Percentiles rank a stretch among this genome's conserved stretches.
Conservation (phyloP, 176 grass and related monocot genomes). For the Cenchrus americanus region DNA sequence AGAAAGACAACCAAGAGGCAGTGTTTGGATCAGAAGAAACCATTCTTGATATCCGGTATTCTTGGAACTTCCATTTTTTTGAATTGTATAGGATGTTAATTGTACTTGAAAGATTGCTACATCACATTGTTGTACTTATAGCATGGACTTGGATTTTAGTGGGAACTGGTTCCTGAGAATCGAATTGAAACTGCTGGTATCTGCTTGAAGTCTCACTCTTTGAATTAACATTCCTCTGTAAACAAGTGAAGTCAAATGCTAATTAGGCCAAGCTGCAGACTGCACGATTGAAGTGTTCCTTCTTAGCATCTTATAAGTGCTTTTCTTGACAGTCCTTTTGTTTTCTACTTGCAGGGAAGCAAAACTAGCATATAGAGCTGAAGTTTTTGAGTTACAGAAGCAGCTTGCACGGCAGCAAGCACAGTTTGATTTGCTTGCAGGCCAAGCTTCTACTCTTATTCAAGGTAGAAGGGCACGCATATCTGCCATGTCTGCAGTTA, state of each 20-base stretch:
- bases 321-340: conserved; percentile 27
- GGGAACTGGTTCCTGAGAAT: conserved; percentile 10
- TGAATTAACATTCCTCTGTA: conserved; percentile 15
- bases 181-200: conserved; percentile 15
- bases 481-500: conserved; percentile 80
- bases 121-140: conserved; percentile 17
- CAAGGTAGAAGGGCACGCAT: conserved; percentile 86
- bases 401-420: conserved; percentile 80
- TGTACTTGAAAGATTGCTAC: conserved; percentile 23
- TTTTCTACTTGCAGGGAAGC: conserved; percentile 67
- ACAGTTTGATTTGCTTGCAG: conserved; percentile 89
- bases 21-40: conserved; percentile 91
- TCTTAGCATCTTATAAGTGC: conserved; percentile 35
- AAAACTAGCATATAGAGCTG: conserved; percentile 87
- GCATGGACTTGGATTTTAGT: background rate
- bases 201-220: conserved; percentile 11
- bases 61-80: conserved; percentile 33
- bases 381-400: conserved; percentile 92
- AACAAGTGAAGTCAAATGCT: conserved; percentile 13
- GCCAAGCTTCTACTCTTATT: conserved; percentile 90
- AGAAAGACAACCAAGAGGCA: conserved; percentile 88
- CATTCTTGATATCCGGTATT: conserved; percentile 89
- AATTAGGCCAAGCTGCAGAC: conserved; percentile 23
- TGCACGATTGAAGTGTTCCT: conserved; percentile 18
- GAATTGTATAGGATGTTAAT: background rate